phyloP scores from a whole-genome alignment of 2,329 filamentous ascomycete genomes.

The Phialemoniopsis sp. region DNA sequence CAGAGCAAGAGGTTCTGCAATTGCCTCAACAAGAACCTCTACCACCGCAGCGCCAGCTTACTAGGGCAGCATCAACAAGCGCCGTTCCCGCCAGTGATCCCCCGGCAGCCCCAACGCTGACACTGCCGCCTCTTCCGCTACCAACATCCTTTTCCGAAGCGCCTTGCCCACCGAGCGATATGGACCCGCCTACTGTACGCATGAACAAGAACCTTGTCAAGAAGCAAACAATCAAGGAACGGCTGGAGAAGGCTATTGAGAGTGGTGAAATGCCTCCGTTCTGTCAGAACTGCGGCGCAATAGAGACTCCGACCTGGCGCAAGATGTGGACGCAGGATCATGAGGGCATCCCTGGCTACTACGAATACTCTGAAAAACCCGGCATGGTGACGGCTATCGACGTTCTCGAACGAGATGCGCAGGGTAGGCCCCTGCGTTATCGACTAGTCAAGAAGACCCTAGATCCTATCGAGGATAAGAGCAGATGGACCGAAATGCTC shows the following conservation, averaged over 20 bases:
- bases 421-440: slow-evolving; percentile 61
- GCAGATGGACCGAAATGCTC: slow-evolving; percentile 64
- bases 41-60: neutral
- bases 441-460: slow-evolving; percentile 76
- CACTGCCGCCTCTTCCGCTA: slow-evolving; percentile 16
- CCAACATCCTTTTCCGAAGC: slow-evolving; percentile 30
- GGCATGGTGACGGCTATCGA: slow-evolving; percentile 73
- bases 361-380: slow-evolving; percentile 69
- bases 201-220: slow-evolving; percentile 61
- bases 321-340: slow-evolving; percentile 82
- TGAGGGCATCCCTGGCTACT: slow-evolving; percentile 63
- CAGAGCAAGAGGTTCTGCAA: too few species aligned
- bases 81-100: slow-evolving; percentile 44
- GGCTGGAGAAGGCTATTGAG: slow-evolving; percentile 60
- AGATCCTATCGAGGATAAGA: slow-evolving; percentile 57
- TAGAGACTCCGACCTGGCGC: slow-evolving; percentile 95
- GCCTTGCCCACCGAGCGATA: slow-evolving; percentile 39
- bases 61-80: neutral
- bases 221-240: slow-evolving; percentile 57
- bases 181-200: slow-evolving; percentile 33
- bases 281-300: slow-evolving; percentile 89
- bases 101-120: slow-evolving; percentile 19
- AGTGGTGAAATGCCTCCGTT: slow-evolving; percentile 82
- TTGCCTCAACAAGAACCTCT: slow-evolving; percentile 10
- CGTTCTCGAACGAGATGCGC: slow-evolving; percentile 56